Evolutionary conservation across 305 asterid species (phyloP).

Genomic region (Fraxinus xanthoxyloides): DNA sequence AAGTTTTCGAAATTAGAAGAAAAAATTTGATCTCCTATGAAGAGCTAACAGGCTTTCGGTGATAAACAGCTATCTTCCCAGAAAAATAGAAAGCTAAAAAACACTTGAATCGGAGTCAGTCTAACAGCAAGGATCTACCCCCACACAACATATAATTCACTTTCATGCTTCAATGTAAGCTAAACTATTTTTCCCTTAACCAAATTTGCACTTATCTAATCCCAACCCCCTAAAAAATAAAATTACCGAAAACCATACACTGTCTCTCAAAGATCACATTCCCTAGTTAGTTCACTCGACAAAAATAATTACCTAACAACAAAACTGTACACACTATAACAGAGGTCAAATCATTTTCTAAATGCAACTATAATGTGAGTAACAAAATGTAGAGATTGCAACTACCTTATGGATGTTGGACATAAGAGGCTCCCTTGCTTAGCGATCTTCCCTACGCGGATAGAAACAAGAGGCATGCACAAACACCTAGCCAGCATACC

Average conservation of each 20-base stretch:
- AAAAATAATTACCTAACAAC: not conserved
- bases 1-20: not conserved
- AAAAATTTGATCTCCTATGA: not conserved
- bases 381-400: conserved; percentile 7
- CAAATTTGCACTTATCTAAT: not conserved
- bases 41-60: not conserved
- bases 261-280: not conserved
- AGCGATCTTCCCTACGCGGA: conserved; percentile 86
- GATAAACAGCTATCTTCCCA: not conserved
- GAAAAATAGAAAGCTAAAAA: not conserved
- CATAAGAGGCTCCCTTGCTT: conserved; percentile 67
- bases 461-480: conserved; percentile 89
- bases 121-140: not conserved
- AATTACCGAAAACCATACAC: not conserved
- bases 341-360: not conserved
- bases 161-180: not conserved
- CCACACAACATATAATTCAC: not conserved
- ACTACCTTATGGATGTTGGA: conserved; percentile 81
- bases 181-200: not conserved
- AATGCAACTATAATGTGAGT: not conserved
- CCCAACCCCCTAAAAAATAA: not conserved
- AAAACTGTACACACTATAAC: not conserved
- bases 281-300: not conserved
- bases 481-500: conserved; percentile 88
- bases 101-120: not conserved